These are phyloP conservation scores for Penicillium sp. DNA, from an alignment of 2,329 filamentous ascomycete genomes.

Conservation along the genomic window DNA sequence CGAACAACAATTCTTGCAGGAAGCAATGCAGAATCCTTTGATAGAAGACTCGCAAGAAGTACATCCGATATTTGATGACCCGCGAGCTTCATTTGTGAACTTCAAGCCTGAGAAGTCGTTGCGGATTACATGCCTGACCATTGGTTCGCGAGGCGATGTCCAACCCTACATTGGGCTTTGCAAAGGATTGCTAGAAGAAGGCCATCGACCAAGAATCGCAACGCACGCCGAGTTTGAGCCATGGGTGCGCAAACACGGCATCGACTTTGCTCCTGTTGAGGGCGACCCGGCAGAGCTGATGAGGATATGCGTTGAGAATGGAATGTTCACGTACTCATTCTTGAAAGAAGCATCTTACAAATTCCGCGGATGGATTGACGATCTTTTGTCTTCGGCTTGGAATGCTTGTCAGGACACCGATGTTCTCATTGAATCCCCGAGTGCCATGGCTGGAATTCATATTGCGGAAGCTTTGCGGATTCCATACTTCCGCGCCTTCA, in stretches of 20 bases:
- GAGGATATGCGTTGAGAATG: constrained; percentile 92
- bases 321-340: constrained; percentile 93
- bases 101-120: constrained; percentile 81
- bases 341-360: constrained; percentile 79
- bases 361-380: constrained; percentile 93
- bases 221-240: constrained; percentile 85
- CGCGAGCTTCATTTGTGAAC: constrained; percentile 79
- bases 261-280: constrained; percentile 83
- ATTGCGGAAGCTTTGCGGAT: constrained; percentile 90
- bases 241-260: constrained; percentile 90
- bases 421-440: constrained; percentile 89
- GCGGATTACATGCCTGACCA: constrained; percentile 87
- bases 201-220: constrained; percentile 80
- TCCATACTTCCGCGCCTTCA: constrained; percentile 95
- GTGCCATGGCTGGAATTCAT: constrained; percentile 95
- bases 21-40: constrained; percentile 57
- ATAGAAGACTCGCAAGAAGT: constrained; percentile 41
- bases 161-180: constrained; percentile 97
- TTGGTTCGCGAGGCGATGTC: constrained; percentile 91
- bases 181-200: constrained; percentile 82
- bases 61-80: constrained; percentile 85
- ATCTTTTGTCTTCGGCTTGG: constrained; percentile 78
- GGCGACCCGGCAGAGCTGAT: constrained; percentile 93
- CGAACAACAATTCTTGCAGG: constrained; percentile 75
- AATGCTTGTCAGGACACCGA: constrained; percentile 80